Percentiles rank a stretch among this genome's conserved stretches.
phyloP scores from a whole-genome alignment of 306 rosid species.

The Vigna mungo region DNA sequence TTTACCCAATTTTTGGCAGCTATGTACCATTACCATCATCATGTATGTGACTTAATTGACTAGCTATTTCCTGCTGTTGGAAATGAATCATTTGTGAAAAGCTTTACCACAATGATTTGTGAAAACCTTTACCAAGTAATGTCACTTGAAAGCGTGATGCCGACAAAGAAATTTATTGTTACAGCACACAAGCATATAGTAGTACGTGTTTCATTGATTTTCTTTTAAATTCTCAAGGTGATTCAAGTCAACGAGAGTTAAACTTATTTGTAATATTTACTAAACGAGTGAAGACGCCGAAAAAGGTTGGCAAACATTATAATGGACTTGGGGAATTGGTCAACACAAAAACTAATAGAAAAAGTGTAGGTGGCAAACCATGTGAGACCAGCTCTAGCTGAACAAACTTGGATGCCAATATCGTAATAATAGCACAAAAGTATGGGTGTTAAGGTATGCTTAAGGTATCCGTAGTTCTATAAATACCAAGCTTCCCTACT shows the following conservation, averaged over 20 bases:
- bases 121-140: neutral
- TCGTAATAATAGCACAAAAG: slow-evolving; percentile 42
- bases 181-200: neutral
- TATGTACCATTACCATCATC: too few species aligned
- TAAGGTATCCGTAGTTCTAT: slow-evolving; percentile 22
- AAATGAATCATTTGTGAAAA: neutral
- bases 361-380: neutral
- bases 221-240: neutral
- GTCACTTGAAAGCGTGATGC: slow-evolving; percentile 12
- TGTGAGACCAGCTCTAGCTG: slow-evolving; percentile 22
- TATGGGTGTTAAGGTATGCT: slow-evolving; percentile 31
- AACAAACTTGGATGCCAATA: slow-evolving; percentile 33
- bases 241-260: slow-evolving; percentile 15
- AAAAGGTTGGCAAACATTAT: neutral
- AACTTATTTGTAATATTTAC: neutral
- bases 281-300: neutral
- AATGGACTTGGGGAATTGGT: slow-evolving; percentile 38
- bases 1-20: too few species aligned
- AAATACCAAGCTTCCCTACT: slow-evolving; percentile 21
- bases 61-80: neutral
- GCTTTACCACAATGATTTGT: too few species aligned
- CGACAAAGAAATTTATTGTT: slow-evolving; percentile 24
- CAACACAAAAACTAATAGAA: neutral
- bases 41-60: too few species aligned
- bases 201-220: too few species aligned